Conservation (phyloP, 2,329 filamentous ascomycete species). For the Phyllosticta paracitricarpa region DNA sequence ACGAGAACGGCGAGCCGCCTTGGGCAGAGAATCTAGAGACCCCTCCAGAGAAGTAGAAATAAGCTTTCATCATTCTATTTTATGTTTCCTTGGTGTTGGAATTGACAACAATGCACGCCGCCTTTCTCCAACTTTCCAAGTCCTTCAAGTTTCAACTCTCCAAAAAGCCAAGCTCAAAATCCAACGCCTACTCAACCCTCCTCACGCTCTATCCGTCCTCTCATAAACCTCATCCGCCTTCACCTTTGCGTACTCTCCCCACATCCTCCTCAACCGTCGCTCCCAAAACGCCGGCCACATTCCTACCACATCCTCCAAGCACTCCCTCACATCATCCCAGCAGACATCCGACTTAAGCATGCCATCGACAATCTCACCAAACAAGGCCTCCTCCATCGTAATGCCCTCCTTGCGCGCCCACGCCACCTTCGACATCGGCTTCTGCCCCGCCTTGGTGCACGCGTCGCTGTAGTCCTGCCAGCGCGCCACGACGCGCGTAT, state of each 20-base stretch:
- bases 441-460: neutral
- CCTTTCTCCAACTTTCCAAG: too few species aligned
- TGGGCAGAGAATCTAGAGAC: constrained; percentile 33
- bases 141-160: too few species aligned
- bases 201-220: neutral
- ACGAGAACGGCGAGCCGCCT: constrained; percentile 72
- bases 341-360: neutral
- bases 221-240: neutral
- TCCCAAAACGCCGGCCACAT: neutral
- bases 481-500: neutral
- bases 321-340: neutral
- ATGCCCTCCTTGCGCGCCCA: neutral
- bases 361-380: neutral
- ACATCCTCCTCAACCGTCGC: neutral
- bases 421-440: neutral
- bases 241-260: neutral
- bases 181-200: neutral
- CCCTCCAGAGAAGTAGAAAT: neutral
- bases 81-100: neutral
- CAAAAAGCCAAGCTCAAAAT: too few species aligned
- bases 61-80: neutral
- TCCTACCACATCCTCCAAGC: neutral
- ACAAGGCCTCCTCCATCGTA: neutral
- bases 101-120: neutral
- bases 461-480: neutral